A percentile compares a stretch with the other conserved stretches of the same genome.
Conservation (phyloP, 2,329 filamentous ascomycete species). For the Aphanocladium album region DNA sequence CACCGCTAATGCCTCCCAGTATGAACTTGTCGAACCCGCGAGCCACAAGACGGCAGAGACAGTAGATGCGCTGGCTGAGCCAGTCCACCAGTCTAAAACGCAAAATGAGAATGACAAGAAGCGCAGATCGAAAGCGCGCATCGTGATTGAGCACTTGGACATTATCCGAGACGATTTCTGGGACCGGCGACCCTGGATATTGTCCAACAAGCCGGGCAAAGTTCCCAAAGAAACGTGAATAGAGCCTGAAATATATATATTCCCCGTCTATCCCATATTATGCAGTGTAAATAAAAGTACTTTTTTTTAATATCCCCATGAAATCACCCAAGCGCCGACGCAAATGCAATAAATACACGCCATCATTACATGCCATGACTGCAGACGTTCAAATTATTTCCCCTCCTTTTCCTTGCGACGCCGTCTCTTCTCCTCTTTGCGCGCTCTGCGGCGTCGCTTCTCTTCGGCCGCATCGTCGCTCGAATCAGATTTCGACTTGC, state of each 20-base stretch:
- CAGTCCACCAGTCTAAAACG: constrained; percentile 63
- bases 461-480: constrained; percentile 34
- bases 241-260: background rate
- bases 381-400: background rate
- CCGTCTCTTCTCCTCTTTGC: constrained; percentile 40
- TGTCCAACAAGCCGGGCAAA: constrained; percentile 69
- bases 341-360: constrained; percentile 5
- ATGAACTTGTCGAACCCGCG: constrained; percentile 61
- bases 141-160: constrained; percentile 82
- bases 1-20: constrained; percentile 42
- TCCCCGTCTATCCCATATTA: background rate
- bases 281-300: background rate
- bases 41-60: constrained; percentile 42
- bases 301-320: background rate
- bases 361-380: background rate
- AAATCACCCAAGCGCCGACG: background rate
- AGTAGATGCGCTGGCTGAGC: constrained; percentile 46
- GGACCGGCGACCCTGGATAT: constrained; percentile 77
- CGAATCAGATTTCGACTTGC: constrained; percentile 25
- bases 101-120: constrained; percentile 81
- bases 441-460: constrained; percentile 40
- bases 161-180: constrained; percentile 96
- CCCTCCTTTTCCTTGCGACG: constrained; percentile 28
- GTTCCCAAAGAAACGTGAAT: constrained; percentile 54
- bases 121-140: constrained; percentile 69